Percentiles rank a stretch among this genome's conserved stretches.
Conservation (phyloP, 2,329 filamentous ascomycete genomes). For the Hypoxylon sp. region DNA sequence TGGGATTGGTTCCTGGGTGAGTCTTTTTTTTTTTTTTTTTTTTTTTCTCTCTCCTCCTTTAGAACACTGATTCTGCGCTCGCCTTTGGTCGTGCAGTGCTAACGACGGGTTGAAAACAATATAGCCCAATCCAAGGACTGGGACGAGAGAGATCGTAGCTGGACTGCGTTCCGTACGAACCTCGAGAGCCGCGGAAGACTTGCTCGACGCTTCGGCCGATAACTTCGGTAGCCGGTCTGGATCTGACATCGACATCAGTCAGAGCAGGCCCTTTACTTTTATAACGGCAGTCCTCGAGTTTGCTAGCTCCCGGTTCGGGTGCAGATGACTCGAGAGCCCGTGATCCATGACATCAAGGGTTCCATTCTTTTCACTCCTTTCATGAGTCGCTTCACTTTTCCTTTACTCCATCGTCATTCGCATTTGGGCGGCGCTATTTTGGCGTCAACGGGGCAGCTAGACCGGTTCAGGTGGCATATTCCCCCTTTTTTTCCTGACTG, state of each 20-base stretch:
- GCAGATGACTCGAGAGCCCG: neutral
- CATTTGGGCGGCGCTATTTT: conserved; percentile 32
- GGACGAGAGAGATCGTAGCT: conserved; percentile 60
- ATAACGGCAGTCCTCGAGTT: neutral
- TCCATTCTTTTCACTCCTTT: conserved; percentile 28
- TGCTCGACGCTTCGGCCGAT: conserved; percentile 51
- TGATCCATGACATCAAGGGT: conserved; percentile 2
- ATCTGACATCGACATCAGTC: too few species aligned
- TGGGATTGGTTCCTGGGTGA: conserved; percentile 69
- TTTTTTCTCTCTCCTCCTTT: neutral
- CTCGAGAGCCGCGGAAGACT: conserved; percentile 51
- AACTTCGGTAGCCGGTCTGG: conserved; percentile 18
- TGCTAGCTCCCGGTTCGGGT: neutral
- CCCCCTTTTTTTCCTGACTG: conserved; percentile 9
- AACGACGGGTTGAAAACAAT: conserved; percentile 21
- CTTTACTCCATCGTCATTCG: conserved; percentile 14
- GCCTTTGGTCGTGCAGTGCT: neutral
- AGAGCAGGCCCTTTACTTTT: conserved; percentile 22
- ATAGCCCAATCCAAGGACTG: conserved; percentile 60
- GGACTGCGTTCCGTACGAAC: conserved; percentile 53
- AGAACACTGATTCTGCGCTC: neutral
- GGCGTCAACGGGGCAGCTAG: conserved; percentile 31
- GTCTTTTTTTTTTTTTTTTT: conserved; percentile 39
- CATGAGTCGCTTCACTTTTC: neutral
- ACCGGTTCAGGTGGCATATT: conserved; percentile 23